phyloP scores from a whole-genome alignment of 305 asterid genomes.

The Euphrasia arctica region DNA sequence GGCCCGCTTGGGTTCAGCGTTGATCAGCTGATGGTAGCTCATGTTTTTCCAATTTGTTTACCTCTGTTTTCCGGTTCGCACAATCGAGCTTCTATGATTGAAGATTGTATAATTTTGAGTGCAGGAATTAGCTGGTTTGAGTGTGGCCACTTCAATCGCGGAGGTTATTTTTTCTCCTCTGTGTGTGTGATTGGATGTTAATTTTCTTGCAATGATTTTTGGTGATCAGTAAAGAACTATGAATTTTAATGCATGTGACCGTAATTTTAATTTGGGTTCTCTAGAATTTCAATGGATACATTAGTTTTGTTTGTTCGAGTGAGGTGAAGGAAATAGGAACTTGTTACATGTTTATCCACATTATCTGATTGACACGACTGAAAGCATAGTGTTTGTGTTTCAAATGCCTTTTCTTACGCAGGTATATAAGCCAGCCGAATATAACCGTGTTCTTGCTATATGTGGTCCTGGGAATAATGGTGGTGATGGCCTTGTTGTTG shows the following conservation, averaged over 20 bases:
- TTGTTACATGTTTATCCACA: background rate
- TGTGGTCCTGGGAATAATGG: slow-evolving; percentile 98
- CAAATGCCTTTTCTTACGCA: slow-evolving; percentile 28
- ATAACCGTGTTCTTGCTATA: slow-evolving; percentile 69
- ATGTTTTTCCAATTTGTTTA: background rate
- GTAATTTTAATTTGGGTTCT: background rate
- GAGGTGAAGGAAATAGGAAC: background rate
- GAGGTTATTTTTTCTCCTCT: slow-evolving; percentile 43
- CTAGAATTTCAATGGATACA: background rate
- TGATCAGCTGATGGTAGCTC: slow-evolving; percentile 84
- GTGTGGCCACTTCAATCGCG: slow-evolving; percentile 88
- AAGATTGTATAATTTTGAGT: slow-evolving; percentile 20
- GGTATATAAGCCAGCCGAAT: slow-evolving; percentile 68
- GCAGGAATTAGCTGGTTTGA: slow-evolving; percentile 98
- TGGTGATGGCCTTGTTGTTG: slow-evolving; percentile 97
- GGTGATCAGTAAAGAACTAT: background rate
- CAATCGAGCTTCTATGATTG: slow-evolving; percentile 20
- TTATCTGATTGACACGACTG: background rate
- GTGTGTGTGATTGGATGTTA: background rate
- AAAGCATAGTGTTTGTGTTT: no score
- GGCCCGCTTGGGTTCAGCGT: slow-evolving; percentile 94
- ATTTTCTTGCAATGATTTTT: background rate
- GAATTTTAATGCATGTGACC: background rate
- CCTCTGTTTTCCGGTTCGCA: slow-evolving; percentile 1
- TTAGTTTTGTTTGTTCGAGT: background rate